phyloP scores from a whole-genome alignment of 179 eudicot species.

The Gypsophila paniculata region DNA sequence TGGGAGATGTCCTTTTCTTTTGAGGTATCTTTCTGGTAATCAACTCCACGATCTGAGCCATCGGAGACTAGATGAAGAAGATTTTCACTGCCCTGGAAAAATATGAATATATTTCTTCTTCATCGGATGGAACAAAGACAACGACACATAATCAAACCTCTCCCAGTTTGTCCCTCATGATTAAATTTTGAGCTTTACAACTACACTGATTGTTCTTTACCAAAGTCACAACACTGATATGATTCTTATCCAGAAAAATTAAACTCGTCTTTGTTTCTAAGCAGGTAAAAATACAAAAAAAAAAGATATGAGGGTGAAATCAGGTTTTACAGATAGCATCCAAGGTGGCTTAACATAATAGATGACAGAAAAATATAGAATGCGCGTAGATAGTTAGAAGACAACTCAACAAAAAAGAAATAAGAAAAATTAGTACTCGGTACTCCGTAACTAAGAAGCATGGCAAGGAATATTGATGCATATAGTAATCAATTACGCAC shows the following conservation, averaged over 20 bases:
- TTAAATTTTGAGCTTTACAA: background rate
- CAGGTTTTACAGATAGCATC: background rate
- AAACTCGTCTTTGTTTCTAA: background rate
- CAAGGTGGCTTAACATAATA: background rate
- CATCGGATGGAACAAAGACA: background rate
- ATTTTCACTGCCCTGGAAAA: conserved; percentile 77
- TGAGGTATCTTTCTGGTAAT: conserved; percentile 24
- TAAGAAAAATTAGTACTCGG: background rate
- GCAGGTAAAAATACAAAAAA: background rate
- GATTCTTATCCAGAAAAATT: background rate
- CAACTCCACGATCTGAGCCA: conserved; percentile 31
- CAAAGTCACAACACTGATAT: background rate
- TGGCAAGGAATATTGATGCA: background rate
- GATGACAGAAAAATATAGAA: background rate
- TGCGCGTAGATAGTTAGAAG: background rate
- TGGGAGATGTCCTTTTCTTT: conserved; percentile 21
- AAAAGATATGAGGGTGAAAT: background rate
- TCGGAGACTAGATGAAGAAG: conserved; percentile 78
- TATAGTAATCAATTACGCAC: conserved; percentile 29
- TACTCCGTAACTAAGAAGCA: too few relatives aligned
- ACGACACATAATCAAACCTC: background rate
- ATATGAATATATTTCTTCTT: conserved; percentile 1
- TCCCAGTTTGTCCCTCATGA: background rate
- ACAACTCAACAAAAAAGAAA: background rate
- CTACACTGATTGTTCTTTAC: background rate